Base-by-base conservation (phyloP, 768 basidiomycete species). In the Auriscalpium microsporum region DNA sequence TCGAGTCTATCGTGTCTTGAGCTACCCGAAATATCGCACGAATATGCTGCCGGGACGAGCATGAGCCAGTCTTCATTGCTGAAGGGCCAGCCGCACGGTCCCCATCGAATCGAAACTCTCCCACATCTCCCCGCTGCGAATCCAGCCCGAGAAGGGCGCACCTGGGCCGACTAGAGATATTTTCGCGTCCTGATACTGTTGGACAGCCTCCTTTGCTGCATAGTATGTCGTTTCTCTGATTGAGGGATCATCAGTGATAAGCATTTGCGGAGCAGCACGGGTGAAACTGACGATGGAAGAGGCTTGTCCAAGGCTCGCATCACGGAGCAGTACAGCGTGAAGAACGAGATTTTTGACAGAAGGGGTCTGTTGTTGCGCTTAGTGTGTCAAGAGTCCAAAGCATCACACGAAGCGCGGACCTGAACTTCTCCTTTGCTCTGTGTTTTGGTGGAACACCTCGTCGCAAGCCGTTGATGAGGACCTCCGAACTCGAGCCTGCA, bases 401-500 rank as follows among this genome's bases (percentile, higher is more conserved):
- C 13, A 7, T 4, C 10, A 8, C 28, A 19, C 10, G 10, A 33
- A 17, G 9, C 0, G 54, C 68, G 49, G 54, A 86, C 90, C 83
- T 79, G 42, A 79, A 82, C 66, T 84, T 84, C 8, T 77, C 69
- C 35, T 76, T 76, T 58, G 79, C 73, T 23, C 86, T 76, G 62
- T 88, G 80, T 64, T 87, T 90, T 0, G 84, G 79, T 10, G 87
- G 72, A 1, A 87, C 81, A 2, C 90, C 90, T 46, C 90, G 82
- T 62, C 79, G 84, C n/a, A 84, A 71, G 2, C 91, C 90, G 58
- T 88, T 89, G 59, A 88, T 87, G 47, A 92, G 64, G 19, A 90
- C 76, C 64, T 94, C 88, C 33, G 70, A 65, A 6, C n/a, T 62
- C 59, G 2, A 63, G 53, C 81, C 81, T 13, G 82, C 78, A 2